Evolutionary conservation across 2,329 filamentous ascomycete species (phyloP).

Genomic region (Fusarium lateritium): DNA sequence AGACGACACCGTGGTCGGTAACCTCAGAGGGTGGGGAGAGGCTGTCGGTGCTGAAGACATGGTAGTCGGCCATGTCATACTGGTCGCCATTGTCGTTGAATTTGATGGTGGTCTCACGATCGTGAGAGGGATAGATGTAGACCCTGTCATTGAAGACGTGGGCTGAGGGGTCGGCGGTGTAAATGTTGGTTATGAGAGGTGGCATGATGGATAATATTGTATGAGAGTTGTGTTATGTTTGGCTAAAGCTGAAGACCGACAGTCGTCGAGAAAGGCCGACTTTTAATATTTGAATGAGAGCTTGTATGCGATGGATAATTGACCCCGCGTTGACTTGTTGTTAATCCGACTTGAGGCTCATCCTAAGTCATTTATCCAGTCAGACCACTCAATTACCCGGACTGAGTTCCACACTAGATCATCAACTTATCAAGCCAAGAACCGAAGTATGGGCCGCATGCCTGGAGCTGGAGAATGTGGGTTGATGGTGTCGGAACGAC

Average conservation of each 20-base stretch:
- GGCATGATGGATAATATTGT: slow-evolving; percentile 51
- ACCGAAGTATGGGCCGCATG: slow-evolving; percentile 2
- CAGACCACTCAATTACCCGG: slow-evolving; percentile 43
- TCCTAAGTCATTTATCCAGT: slow-evolving; percentile 45
- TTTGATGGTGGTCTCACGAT: slow-evolving; percentile 79
- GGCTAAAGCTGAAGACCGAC: slow-evolving; percentile 5
- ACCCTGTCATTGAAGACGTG: slow-evolving; percentile 83
- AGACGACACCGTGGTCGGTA: slow-evolving; percentile 80
- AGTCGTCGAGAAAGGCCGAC: neutral
- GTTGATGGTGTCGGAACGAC: slow-evolving; percentile 30
- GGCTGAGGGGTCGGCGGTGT: slow-evolving; percentile 85
- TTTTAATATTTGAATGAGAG: slow-evolving; percentile 22
- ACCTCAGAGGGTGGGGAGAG: slow-evolving; percentile 71
- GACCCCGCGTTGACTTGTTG: slow-evolving; percentile 40
- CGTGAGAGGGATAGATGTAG: slow-evolving; percentile 87
- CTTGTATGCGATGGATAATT: slow-evolving; percentile 20
- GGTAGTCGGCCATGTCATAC: slow-evolving; percentile 88
- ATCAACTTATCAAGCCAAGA: slow-evolving; percentile 10
- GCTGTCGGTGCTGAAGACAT: slow-evolving; percentile 75
- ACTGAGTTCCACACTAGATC: slow-evolving; percentile 30
- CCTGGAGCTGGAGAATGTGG: slow-evolving; percentile 13
- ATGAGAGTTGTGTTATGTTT: neutral
- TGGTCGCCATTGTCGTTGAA: slow-evolving; percentile 90
- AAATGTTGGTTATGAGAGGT: slow-evolving; percentile 81
- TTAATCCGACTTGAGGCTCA: slow-evolving; percentile 32